Evolutionary conservation across 192 early-diverging fungal genomes (phyloP), one percentile per base, ranked within the genome.

Genomic region (Entomortierella lignicola): DNA sequence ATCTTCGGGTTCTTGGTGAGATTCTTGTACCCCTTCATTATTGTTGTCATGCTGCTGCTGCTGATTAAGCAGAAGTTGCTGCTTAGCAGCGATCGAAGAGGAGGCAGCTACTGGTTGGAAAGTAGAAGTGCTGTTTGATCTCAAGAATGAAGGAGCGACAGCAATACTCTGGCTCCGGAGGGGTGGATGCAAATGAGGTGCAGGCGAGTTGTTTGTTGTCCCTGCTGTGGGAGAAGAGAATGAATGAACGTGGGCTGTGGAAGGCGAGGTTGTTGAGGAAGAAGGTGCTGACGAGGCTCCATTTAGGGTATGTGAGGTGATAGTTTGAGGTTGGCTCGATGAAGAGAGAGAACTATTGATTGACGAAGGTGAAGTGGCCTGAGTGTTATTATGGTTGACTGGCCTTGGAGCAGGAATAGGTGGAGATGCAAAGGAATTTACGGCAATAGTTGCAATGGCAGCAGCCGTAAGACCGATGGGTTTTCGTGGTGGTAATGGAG

Each of bases 121-220:
- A 8, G 75, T 57, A 30, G 29, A 41, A n/a, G 75, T 70, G 48
- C 67, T 57, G 56, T 67, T 65, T 10, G 75, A 30, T 37, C 75
- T 39, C 52, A 70, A 18, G 27, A 65, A 68, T 21, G 73, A 57
- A 23, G 75, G 67, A 0, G 75, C 65, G 50, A 55, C 51, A 60
- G 72, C 60, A 63, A 63, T 77, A 42, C 67, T 66, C 43, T 79
- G 75, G 43, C 63, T 70, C 62, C 75, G 67, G 42, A 66, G 53
- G 39, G 64, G 63, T 11, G 66, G 48, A 48, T 69, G 47, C 37
- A 50, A 29, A 39, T 61, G 52, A 15, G 51, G 41, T n/a, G 47
- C 31, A 52, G 50, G 23, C 8, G 21, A 52, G 53, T 43, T 51
- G 21, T 51, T 47, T 17, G 54, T 27, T n/a, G 56, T 20, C 4